phyloP scores from a whole-genome alignment of 2,329 filamentous ascomycete genomes.

The Aspergillus sp. region DNA sequence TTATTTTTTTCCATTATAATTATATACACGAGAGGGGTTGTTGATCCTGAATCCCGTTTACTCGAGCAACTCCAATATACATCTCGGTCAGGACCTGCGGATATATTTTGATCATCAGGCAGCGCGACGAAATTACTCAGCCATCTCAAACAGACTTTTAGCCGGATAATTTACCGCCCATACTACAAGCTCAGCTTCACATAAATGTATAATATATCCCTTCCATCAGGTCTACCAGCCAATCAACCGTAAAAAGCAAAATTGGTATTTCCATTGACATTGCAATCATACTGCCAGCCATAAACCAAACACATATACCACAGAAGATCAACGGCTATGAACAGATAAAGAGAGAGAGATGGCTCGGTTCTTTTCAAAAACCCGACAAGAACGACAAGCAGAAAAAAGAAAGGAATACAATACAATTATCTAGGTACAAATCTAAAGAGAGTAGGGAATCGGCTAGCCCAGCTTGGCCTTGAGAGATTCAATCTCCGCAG shows the following conservation, averaged over 20 bases:
- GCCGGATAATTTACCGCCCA: too few species aligned
- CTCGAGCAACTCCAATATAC: too few species aligned
- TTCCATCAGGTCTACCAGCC: too few species aligned
- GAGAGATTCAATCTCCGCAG: slow-evolving; percentile 73
- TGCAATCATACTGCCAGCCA: slow-evolving; percentile 16
- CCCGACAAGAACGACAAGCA: not conserved
- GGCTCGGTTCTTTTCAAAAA: slow-evolving; percentile 10
- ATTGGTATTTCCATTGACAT: slow-evolving; percentile 12
- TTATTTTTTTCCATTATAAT: too few species aligned
- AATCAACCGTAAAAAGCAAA: not conserved
- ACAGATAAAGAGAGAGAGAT: slow-evolving; percentile 14
- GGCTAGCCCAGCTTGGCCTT: slow-evolving; percentile 68
- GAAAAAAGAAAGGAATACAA: slow-evolving; percentile 3
- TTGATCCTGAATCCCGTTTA: too few species aligned
- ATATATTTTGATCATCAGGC: too few species aligned
- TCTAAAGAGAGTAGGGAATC: not conserved
- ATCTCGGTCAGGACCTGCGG: too few species aligned
- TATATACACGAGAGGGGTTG: too few species aligned
- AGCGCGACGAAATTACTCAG: too few species aligned
- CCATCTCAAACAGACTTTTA: too few species aligned
- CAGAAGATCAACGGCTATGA: slow-evolving; percentile 15
- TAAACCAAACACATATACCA: slow-evolving; percentile 8
- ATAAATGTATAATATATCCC: too few species aligned
- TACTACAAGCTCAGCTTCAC: too few species aligned
- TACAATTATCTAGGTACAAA: slow-evolving; percentile 10